These are phyloP conservation scores for Hyaloperonospora brassicae DNA, from an alignment of 352 stramenopile genomes.

Conservation along the genomic window DNA sequence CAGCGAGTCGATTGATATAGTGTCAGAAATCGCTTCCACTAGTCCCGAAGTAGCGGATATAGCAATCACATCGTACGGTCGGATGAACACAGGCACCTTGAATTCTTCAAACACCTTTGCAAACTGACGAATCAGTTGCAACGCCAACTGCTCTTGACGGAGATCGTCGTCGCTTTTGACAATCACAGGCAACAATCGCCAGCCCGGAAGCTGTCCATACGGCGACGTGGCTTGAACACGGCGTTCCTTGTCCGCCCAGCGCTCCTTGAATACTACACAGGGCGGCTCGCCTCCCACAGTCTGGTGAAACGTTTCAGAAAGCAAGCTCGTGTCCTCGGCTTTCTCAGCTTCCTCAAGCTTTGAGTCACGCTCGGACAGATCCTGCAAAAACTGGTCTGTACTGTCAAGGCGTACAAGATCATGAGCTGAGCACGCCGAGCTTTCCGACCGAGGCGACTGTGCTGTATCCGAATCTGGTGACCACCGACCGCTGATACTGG, in stretches of 20 bases:
- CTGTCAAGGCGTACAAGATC: conserved; percentile 63
- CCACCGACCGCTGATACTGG: conserved; percentile 31
- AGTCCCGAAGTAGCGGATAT: background rate
- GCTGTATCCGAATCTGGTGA: conserved; percentile 56
- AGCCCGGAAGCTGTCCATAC: conserved; percentile 49
- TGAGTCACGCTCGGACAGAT: conserved; percentile 61
- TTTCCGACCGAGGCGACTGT: conserved; percentile 45
- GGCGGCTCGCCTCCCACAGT: conserved; percentile 30
- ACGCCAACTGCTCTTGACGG: conserved; percentile 95
- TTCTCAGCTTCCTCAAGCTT: conserved; percentile 59
- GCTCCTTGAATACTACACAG: conserved; percentile 72
- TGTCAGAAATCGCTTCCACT: background rate
- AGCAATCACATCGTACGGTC: background rate
- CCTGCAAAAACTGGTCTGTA: conserved; percentile 64
- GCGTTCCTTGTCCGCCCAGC: conserved; percentile 67
- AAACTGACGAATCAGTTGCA: conserved; percentile 95
- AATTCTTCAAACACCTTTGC: conserved; percentile 92
- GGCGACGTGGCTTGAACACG: conserved; percentile 51
- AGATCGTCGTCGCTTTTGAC: conserved; percentile 98
- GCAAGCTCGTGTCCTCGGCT: conserved; percentile 17
- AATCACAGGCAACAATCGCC: conserved; percentile 86
- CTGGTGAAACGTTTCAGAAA: conserved; percentile 14
- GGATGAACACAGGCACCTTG: conserved; percentile 48
- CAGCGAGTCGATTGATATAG: conserved; percentile 8
- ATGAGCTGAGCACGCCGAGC: conserved; percentile 46